Evolutionary conservation across 768 basidiomycete genomes (phyloP), one percentile per base, ranked within the genome.

Genomic region (Myochromella boudieri): DNA sequence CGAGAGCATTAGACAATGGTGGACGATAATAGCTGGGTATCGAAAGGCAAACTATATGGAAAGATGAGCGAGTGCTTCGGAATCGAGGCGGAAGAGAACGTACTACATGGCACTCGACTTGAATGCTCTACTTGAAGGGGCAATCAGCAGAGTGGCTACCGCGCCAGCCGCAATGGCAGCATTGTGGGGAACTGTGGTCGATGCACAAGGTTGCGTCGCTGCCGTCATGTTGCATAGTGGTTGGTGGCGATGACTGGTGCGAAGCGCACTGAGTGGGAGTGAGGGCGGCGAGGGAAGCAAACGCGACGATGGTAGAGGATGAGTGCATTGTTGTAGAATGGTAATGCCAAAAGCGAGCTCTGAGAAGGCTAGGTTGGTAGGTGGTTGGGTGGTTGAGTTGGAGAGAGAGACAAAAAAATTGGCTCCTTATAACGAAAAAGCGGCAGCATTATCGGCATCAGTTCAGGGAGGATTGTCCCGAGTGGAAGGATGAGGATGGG

Each of bases 81-180:
- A 27, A 37, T 37, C 18, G 26, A 49, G 28, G 32, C 32, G 31
- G 22, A 22, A 26, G 17, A 14, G 10, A n/a, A 53, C 54, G 25
- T 32, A 56, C 51, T 37, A n/a, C n/a, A n/a, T n/a, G n/a, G n/a
- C n/a, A 24, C 17, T 24, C 14, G 29, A 40, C 3, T 1, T n/a
- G 31, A 18, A 27, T 20, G 37, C 8, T 53, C 72, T 64, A 80
- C 60, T 72, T 78, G 81, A 85, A 84, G 33, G 83, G 83, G 71
- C 85, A 87, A 59, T 69, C 73, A 27, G 81, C 77, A 21, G 79
- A 62, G 57, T 78, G 76, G 49, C 69, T 60, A 29, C 84, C 84
- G 56, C 85, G 81, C 73, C 74, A 84, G 55, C 84, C 84, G 53
- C 86, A 88, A 62, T 86, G 84, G 73, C 84, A 86, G 69, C 86